Base-by-base conservation (phyloP, 257 asterid genomes). In the Solanum commersonii region DNA sequence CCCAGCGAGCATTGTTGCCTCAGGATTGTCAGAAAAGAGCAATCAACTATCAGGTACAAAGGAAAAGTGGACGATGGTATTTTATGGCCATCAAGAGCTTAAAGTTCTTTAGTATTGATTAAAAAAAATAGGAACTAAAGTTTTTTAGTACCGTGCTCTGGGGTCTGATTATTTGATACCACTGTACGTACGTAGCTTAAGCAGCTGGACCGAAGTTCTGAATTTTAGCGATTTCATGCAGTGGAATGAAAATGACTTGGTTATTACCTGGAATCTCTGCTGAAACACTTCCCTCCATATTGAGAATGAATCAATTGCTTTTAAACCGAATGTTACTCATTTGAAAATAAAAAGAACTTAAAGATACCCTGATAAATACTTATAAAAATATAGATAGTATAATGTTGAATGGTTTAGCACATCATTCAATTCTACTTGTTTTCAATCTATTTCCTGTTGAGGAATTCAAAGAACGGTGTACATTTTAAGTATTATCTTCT, bases 1-100 rank as follows among this genome's bases (percentile, higher is more conserved):
- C 99, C 59, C 97, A 94, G 86, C 93, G 87, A 85, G 98, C 98
- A 8, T 90, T 96, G 94, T 90, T 96, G 90, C 99, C 99, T 3
- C 88, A 86, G 90, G 98, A 96, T 94, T 92, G 90, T 87, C 94
- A 92, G 91, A 89, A 79, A 85, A 94, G 89, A 88, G 96, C 95
- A 60, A 87, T 93, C 76, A 91, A 93, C 91, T 92, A 91, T 90
- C 96, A 94, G 98, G 98, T 94, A 82, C 72, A 60, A 22, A 40
- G 34, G 65, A 20, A 31, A 85, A 78, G 44, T 65, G 56, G 29
- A 49, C 22, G 31, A 44, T 82, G 65, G 27, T 84, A 33, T 35
- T 74, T 2, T 29, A 16, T 33, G 38, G 25, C 65, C 84, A 8
- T 34, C 34, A 84, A 84, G 49, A 29, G 33, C 23, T 84, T 84